Conservation (phyloP, 129 eudicot species). For the Flaveria ramosissima region DNA sequence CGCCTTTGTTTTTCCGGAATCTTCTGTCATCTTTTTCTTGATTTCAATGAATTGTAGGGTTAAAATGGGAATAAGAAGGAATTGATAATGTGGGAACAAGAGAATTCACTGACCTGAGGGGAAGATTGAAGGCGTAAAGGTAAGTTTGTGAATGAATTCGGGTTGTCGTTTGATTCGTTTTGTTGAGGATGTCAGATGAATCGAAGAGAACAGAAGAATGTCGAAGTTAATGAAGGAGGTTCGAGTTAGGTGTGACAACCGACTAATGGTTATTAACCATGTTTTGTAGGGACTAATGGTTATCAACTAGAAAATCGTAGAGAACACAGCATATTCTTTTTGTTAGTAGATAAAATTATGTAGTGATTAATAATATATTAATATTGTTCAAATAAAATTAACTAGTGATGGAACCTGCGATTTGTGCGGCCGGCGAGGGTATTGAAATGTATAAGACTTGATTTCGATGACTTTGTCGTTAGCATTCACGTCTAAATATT, state of each 20-base stretch:
- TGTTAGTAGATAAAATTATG: too few species aligned
- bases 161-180: conserved; percentile 17
- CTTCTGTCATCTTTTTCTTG: conserved; percentile 20
- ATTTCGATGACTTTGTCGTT: too few species aligned
- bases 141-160: conserved; percentile 16
- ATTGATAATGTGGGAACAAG: conserved; percentile 20
- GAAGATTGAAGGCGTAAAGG: conserved; percentile 9
- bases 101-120: conserved; percentile 3
- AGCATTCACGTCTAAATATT: too few species aligned
- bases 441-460: too few species aligned
- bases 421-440: too few species aligned
- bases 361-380: too few species aligned
- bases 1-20: conserved; percentile 11
- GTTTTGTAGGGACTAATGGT: conserved; percentile 4
- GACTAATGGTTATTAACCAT: too few species aligned
- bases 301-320: neutral
- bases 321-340: too few species aligned
- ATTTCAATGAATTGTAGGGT: conserved; percentile 15
- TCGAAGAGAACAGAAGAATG: conserved; percentile 25
- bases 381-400: too few species aligned
- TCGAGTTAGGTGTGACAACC: conserved; percentile 28
- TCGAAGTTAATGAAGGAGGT: conserved; percentile 25
- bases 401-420: too few species aligned
- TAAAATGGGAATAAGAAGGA: conserved; percentile 13
- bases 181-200: conserved; percentile 23